phyloP scores from a whole-genome alignment of 2,329 filamentous ascomycete genomes.

The Paecilomyces formosus region DNA sequence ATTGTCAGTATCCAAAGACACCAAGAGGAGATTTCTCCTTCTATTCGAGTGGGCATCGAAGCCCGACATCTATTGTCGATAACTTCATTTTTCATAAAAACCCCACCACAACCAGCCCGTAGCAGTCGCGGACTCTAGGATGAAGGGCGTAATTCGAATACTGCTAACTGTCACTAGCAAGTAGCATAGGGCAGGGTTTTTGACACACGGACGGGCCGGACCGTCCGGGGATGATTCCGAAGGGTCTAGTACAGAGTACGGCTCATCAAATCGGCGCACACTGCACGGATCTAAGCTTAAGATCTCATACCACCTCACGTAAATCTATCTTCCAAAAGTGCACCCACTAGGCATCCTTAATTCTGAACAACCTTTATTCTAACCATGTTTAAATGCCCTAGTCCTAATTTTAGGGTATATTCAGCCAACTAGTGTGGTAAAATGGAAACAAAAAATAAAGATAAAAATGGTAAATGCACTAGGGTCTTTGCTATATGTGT shows the following conservation, averaged over 20 bases:
- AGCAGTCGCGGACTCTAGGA: too few relatives aligned
- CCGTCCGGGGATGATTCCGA: neutral
- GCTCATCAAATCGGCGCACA: neutral
- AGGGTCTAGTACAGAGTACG: neutral
- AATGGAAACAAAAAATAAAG: neutral
- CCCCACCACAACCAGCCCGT: too few relatives aligned
- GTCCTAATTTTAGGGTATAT: neutral
- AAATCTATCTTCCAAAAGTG: neutral
- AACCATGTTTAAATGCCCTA: neutral
- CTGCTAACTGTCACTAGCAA: neutral
- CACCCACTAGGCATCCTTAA: neutral
- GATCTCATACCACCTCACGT: neutral
- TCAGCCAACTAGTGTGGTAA: neutral
- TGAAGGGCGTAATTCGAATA: neutral
- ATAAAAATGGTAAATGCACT: neutral
- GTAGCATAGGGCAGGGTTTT: neutral
- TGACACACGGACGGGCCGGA: neutral
- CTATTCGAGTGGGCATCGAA: too few relatives aligned
- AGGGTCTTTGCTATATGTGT: neutral
- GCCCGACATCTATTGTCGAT: too few relatives aligned
- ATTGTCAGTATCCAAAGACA: too few relatives aligned
- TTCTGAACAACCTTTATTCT: neutral
- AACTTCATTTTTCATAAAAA: too few relatives aligned
- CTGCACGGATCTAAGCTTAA: neutral
- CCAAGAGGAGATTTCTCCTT: too few relatives aligned